Percentiles rank a stretch among this genome's conserved stretches.
Conservation (phyloP, 2,329 filamentous ascomycete species). For the Pyricularia pennisetigena region DNA sequence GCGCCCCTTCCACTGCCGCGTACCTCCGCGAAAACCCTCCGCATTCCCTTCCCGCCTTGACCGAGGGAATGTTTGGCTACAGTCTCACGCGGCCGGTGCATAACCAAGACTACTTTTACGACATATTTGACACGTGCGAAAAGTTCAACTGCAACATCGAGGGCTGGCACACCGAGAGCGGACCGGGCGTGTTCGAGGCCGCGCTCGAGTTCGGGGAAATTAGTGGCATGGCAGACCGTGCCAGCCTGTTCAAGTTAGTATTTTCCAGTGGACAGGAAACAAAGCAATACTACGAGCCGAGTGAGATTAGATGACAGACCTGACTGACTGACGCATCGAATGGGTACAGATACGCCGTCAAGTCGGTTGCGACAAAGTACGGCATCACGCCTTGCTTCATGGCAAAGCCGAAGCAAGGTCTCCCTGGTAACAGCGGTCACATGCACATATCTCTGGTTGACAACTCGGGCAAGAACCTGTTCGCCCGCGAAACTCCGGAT, state of each 20-base stretch:
- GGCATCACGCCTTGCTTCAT: constrained; percentile 97
- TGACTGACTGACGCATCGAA: neutral
- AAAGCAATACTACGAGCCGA: neutral
- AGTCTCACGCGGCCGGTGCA: constrained; percentile 78
- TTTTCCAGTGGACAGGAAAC: neutral
- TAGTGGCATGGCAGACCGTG: constrained; percentile 81
- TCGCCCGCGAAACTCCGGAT: constrained; percentile 65
- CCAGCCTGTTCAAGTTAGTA: constrained; percentile 73
- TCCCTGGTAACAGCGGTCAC: constrained; percentile 92
- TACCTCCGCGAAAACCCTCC: constrained; percentile 68
- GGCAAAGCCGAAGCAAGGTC: constrained; percentile 86
- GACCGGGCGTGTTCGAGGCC: constrained; percentile 90
- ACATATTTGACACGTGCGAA: constrained; percentile 70
- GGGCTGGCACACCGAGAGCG: constrained; percentile 92
- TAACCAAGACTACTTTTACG: constrained; percentile 89
- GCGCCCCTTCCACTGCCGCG: constrained; percentile 58
- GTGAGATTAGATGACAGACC: neutral
- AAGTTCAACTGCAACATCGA: constrained; percentile 76
- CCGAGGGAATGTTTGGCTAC: constrained; percentile 95
- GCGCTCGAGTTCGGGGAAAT: constrained; percentile 87
- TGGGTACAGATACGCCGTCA: constrained; percentile 60
- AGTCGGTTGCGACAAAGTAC: constrained; percentile 76
- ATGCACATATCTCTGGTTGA: constrained; percentile 89
- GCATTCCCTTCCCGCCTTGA: constrained; percentile 64
- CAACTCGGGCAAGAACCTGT: constrained; percentile 72